Evolutionary conservation across 805 yeast genomes (phyloP).

Genomic region (Teunomyces lycoperdinae): DNA sequence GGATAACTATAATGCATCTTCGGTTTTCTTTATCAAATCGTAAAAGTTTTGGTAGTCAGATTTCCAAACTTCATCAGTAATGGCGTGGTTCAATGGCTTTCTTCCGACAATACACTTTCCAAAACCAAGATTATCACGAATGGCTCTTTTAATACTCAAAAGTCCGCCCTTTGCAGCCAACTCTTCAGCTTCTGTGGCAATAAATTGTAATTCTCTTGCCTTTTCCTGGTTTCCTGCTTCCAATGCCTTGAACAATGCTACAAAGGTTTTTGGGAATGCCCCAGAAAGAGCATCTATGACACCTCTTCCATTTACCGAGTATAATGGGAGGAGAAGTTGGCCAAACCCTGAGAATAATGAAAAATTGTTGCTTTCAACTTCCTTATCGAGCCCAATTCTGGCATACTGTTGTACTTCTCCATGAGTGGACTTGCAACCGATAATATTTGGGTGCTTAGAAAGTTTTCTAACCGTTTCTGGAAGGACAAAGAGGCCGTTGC

Average conservation of each 20-base stretch:
- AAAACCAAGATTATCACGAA: constrained; percentile 34
- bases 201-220: constrained; percentile 43
- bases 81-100: constrained; percentile 44
- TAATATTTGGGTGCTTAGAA: constrained; percentile 45
- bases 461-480: constrained; percentile 40
- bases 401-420: constrained; percentile 49
- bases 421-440: constrained; percentile 53
- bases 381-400: constrained; percentile 42
- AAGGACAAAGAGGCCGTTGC: constrained; percentile 37
- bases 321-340: constrained; percentile 47
- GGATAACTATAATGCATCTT: constrained; percentile 2
- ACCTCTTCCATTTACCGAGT: constrained; percentile 47
- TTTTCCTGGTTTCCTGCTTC: constrained; percentile 38
- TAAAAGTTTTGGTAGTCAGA: constrained; percentile 3
- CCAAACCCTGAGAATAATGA: constrained; percentile 49
- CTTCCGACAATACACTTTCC: constrained; percentile 47
- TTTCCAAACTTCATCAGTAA: constrained; percentile 6
- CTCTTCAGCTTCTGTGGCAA: constrained; percentile 46
- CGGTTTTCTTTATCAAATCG: constrained; percentile 7
- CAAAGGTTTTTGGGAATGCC: constrained; percentile 50
- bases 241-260: constrained; percentile 37
- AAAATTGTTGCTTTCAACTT: constrained; percentile 37
- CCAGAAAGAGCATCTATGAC: constrained; percentile 54
- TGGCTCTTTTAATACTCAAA: constrained; percentile 46
- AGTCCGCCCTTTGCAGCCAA: constrained; percentile 43